phyloP scores from a whole-genome alignment of 192 early-diverging fungal genomes.

The Glomus cerebriforme region DNA sequence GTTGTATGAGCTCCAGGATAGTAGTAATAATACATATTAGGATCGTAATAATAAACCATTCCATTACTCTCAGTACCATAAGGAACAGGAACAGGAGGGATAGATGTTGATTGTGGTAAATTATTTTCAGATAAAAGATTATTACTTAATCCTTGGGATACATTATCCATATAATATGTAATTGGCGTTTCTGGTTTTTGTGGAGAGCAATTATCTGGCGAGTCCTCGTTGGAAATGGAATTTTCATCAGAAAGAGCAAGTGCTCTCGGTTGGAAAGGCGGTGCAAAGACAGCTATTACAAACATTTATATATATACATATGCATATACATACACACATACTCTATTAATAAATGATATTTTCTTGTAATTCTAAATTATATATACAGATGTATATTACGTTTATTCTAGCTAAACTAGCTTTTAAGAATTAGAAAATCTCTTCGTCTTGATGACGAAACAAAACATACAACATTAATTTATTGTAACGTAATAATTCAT shows the following conservation, averaged over 20 bases:
- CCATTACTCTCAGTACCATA: conserved; percentile 21
- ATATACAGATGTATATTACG: not conserved
- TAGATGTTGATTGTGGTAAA: not conserved
- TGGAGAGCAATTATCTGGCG: not conserved
- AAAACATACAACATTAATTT: not conserved
- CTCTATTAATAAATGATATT: not conserved
- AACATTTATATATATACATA: conserved; percentile 2
- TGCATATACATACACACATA: not conserved
- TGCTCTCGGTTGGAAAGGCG: conserved; percentile 21
- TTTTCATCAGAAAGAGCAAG: not conserved
- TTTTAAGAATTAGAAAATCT: not conserved
- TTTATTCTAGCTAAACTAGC: conserved; percentile 1
- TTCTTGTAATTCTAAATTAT: not conserved
- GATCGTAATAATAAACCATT: conserved; percentile 31
- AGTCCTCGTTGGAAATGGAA: not conserved
- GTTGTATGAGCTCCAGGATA: not conserved
- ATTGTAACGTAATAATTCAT: not conserved
- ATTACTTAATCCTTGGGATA: not conserved
- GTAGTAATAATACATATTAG: conserved; percentile 26
- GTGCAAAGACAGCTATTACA: conserved; percentile 25
- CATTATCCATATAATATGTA: conserved; percentile 10
- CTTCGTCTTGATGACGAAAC: not conserved
- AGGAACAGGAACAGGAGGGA: not conserved
- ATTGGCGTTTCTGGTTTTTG: not conserved
- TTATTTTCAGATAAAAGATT: conserved; percentile 8